phyloP scores from a whole-genome alignment of 2,329 filamentous ascomycete species.

The Verticillium dahliae region DNA sequence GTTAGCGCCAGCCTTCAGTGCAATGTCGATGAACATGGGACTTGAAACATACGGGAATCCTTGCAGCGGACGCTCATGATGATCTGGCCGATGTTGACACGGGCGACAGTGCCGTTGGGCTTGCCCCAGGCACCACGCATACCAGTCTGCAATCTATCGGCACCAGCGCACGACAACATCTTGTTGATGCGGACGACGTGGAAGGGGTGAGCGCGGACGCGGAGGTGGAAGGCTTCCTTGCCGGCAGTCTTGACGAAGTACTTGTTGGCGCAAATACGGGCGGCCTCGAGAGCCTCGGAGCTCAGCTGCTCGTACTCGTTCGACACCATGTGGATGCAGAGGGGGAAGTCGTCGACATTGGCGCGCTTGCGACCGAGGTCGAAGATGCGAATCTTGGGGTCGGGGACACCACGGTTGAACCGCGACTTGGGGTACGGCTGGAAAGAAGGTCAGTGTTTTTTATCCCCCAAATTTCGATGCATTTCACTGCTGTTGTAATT shows the following conservation, averaged over 20 bases:
- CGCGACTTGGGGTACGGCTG: slow-evolving; percentile 98
- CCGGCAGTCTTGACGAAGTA: slow-evolving; percentile 68
- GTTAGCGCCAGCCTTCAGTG: neutral
- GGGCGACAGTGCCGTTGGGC: slow-evolving; percentile 96
- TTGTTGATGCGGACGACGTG: slow-evolving; percentile 99
- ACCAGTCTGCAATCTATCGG: slow-evolving; percentile 99
- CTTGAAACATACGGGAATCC: slow-evolving; percentile 67
- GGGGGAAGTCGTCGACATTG: slow-evolving; percentile 98
- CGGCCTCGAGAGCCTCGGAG: slow-evolving; percentile 98
- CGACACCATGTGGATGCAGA: slow-evolving; percentile 98
- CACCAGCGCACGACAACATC: slow-evolving; percentile 99
- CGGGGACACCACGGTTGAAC: slow-evolving; percentile 98
- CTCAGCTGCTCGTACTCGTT: slow-evolving; percentile 99
- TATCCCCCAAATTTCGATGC: neutral
- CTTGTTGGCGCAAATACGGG: slow-evolving; percentile 99
- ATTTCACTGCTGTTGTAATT: neutral
- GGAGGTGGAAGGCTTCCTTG: slow-evolving; percentile 70
- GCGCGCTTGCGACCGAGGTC: slow-evolving; percentile 98
- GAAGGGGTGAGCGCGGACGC: slow-evolving; percentile 91
- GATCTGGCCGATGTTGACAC: slow-evolving; percentile 99
- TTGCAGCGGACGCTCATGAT: slow-evolving; percentile 94
- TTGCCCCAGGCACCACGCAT: slow-evolving; percentile 99
- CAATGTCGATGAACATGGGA: neutral
- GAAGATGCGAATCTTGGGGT: slow-evolving; percentile 90
- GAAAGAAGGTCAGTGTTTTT: neutral